A percentile compares a stretch with the other conserved stretches of the same genome.
phyloP scores from a whole-genome alignment of 371 early-diverging fungal species.

The Globomyces sp. region DNA sequence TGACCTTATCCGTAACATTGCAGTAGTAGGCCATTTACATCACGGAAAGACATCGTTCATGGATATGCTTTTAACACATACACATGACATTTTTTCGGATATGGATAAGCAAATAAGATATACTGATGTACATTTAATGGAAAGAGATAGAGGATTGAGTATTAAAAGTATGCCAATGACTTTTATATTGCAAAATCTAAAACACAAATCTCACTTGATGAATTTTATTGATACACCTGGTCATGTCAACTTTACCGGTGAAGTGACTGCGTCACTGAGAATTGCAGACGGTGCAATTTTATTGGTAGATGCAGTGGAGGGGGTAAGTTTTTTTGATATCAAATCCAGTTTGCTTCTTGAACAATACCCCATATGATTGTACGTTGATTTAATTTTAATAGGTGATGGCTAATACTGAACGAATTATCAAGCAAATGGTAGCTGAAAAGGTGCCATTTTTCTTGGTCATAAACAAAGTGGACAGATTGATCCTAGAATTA shows the following conservation, averaged over 20 bases:
- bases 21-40: conserved; percentile 92
- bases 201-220: conserved; percentile 84
- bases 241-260: conserved; percentile 93
- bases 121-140: conserved; percentile 90
- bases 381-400: conserved; percentile 22
- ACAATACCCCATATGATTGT: conserved; percentile 12
- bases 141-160: conserved; percentile 85
- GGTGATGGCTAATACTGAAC: conserved; percentile 91
- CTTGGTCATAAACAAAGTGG: conserved; percentile 94
- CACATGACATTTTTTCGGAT: conserved; percentile 61
- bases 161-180: conserved; percentile 94
- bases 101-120: conserved; percentile 66
- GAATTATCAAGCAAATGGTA: conserved; percentile 80
- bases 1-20: conserved; percentile 81
- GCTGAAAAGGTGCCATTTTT: conserved; percentile 78
- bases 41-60: conserved; percentile 96
- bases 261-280: conserved; percentile 82
- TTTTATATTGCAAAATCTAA: conserved; percentile 79
- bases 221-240: conserved; percentile 95
- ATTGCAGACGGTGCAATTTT: conserved; percentile 92
- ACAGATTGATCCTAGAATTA: conserved; percentile 92
- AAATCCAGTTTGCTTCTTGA: background rate
- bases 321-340: conserved; percentile 52
- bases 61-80: conserved; percentile 88
- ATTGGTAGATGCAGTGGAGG: conserved; percentile 95